These are phyloP conservation scores for Trametes villosa DNA, from an alignment of 768 basidiomycete species.

Conservation along the genomic window DNA sequence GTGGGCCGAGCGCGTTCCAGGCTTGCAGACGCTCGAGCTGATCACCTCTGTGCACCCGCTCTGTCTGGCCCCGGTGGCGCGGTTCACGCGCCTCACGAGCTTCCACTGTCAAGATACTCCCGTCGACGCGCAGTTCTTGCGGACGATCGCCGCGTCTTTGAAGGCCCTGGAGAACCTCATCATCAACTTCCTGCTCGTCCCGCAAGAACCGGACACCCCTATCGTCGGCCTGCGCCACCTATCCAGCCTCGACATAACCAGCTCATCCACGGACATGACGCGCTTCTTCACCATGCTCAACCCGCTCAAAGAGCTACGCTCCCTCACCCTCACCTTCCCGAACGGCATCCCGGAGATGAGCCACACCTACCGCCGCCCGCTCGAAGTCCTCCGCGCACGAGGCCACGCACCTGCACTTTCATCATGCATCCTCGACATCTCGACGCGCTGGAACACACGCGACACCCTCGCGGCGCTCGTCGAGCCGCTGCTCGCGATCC, in stretches of 20 bases:
- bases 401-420: background rate
- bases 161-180: background rate
- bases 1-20: background rate
- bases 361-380: background rate
- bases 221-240: background rate
- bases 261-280: background rate
- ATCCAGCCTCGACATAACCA: background rate
- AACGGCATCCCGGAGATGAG: slow-evolving; percentile 3
- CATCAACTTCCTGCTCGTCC: background rate
- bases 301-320: background rate
- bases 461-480: background rate
- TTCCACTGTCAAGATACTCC: background rate
- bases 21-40: background rate
- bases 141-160: background rate
- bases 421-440: background rate
- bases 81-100: too few relatives aligned
- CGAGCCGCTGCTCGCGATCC: background rate
- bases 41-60: background rate
- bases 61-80: too few relatives aligned
- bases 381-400: background rate
- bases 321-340: background rate
- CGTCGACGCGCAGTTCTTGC: background rate
- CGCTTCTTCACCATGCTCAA: background rate
- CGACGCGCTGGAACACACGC: slow-evolving; percentile 1
- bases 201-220: background rate